Base-by-base conservation (phyloP, 441 rosid species). In the Pelargonium myrrhifolium region DNA sequence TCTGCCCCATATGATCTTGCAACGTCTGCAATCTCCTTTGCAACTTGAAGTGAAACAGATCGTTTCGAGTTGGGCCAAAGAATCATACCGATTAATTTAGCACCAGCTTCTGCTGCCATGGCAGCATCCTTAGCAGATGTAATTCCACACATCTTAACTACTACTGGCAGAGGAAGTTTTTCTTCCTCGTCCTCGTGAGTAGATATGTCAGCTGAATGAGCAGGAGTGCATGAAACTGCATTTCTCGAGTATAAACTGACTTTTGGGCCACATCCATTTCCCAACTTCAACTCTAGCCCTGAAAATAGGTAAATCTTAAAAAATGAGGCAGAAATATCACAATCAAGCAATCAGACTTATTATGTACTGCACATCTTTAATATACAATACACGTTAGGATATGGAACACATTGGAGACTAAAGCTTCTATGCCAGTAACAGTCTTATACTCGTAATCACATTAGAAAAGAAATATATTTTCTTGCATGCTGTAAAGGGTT, bases 141-240 rank as follows among this genome's bases (percentile, higher is more conserved):
- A 43, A 93, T 81, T 55, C 97, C 97, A 35, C 97, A 89, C 93
- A 90, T 93, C 83, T 93, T 90, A 69, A 93, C 92, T 76, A 85
- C 75, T 74, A n/a, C n/a, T n/a, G 79, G 83, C 53, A 15, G 21
- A 4, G 26, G 56, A 40, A 53, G 67, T 72, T 78, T 76, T 71
- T 64, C 77, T 71, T 65, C 40, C 20, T 72, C 75, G n/a, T n/a
- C n/a, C 65, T 67, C 77, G 65, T 65, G 35, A 63, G 26, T 28
- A 14, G 56, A 14, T 31, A 71, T 74, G 61, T 74, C 76, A 63
- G 79, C 87, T 1, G 67, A 61, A 18, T 68, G 74, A 55, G 80
- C 39, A 65, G 55, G 73, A 7, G 58, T 65, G 72, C 84, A 78
- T 9, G 62, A 11, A 37, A 69, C 62, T 65, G 17, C 68, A 26